Percentiles rank a stretch among this genome's conserved stretches.
Conservation (phyloP, 768 basidiomycete species). For the Tulasnella sp. region DNA sequence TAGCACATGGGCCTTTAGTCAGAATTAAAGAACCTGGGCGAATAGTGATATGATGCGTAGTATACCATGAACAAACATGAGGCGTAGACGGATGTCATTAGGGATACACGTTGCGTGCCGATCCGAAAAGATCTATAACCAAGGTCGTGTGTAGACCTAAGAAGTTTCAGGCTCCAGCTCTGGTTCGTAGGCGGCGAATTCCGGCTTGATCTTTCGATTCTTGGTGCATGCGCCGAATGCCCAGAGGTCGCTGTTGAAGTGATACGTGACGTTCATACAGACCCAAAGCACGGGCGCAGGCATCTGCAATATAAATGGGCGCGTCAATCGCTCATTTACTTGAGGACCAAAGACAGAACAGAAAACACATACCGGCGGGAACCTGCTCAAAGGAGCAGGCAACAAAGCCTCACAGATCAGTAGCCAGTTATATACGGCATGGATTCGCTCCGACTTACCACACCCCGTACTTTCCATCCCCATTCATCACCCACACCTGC, state of each 20-base stretch:
- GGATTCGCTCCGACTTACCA: conserved; percentile 5
- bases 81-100: no score
- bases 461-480: not conserved
- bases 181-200: conserved; percentile 6
- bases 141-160: no score
- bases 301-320: not conserved
- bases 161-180: not conserved
- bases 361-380: not conserved
- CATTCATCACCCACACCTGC: not conserved
- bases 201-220: not conserved
- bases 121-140: no score
- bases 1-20: no score
- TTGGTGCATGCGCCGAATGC: not conserved
- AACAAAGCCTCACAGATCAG: not conserved
- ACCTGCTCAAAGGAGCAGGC: not conserved
- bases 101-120: no score
- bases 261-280: not conserved
- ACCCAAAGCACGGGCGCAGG: conserved; percentile 1
- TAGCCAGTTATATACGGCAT: no score
- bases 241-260: not conserved
- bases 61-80: no score
- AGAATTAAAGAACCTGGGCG: no score
- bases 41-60: no score
- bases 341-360: no score
- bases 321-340: no score